Evolutionary conservation across 2,329 filamentous ascomycete species (phyloP).

Genomic region (Fusarium devonianum): DNA sequence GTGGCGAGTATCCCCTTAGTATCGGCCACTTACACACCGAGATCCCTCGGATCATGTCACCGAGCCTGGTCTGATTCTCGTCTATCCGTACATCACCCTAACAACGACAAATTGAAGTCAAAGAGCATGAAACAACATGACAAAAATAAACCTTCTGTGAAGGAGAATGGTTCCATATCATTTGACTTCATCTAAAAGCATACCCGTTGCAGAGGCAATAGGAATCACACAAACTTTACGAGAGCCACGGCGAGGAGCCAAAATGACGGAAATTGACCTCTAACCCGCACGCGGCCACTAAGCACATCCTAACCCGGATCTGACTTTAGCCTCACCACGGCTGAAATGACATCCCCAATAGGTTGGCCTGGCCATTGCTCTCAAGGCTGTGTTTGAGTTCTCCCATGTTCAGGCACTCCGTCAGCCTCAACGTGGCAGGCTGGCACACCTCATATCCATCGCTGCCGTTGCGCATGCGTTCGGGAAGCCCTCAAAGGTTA

Average conservation of each 20-base stretch:
- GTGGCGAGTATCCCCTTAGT: conserved; percentile 12
- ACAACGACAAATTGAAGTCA: conserved; percentile 22
- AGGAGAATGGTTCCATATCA: background rate
- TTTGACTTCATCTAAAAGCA: background rate
- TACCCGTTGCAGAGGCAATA: too few species aligned
- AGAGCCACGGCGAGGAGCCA: too few species aligned
- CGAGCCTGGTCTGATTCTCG: conserved; percentile 20
- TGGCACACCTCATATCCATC: conserved; percentile 20
- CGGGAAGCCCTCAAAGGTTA: conserved; percentile 5
- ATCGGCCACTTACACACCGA: conserved; percentile 24
- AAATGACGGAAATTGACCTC: too few species aligned
- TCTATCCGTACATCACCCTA: conserved; percentile 20
- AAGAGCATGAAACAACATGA: conserved; percentile 6
- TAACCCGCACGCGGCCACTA: too few species aligned
- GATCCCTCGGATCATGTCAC: background rate
- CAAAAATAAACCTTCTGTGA: too few species aligned
- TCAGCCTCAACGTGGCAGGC: conserved; percentile 20
- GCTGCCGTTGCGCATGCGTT: background rate
- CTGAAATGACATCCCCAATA: too few species aligned
- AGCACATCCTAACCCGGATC: too few species aligned
- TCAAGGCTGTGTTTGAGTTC: conserved; percentile 2
- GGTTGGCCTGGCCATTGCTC: too few species aligned
- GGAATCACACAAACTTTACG: too few species aligned
- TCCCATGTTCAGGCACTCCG: conserved; percentile 18
- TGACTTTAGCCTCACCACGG: too few species aligned